A percentile compares a stretch with the other conserved stretches of the same genome.
Conservation (phyloP, 179 eudicot species). For the Pouteria campechiana region DNA sequence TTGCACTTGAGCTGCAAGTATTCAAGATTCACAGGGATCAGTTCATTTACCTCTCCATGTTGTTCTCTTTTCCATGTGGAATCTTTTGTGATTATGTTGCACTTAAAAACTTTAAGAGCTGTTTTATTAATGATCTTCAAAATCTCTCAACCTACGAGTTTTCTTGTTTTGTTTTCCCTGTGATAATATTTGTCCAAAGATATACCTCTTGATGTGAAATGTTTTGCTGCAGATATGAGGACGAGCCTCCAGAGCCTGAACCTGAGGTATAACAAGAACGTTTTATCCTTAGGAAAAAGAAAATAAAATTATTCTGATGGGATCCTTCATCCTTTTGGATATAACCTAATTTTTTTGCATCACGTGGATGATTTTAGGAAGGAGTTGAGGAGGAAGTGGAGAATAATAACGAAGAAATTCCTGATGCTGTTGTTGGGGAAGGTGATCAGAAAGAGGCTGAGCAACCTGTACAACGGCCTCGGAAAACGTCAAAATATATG, state of each 20-base stretch:
- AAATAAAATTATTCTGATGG: neutral
- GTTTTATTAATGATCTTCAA: too few relatives aligned
- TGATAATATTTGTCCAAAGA: too few relatives aligned
- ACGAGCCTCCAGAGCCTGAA: slow-evolving; percentile 90
- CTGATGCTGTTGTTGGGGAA: slow-evolving; percentile 51
- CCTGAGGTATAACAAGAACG: slow-evolving; percentile 40
- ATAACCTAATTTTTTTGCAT: neutral
- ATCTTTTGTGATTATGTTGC: too few relatives aligned
- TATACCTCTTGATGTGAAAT: too few relatives aligned
- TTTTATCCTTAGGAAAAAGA: neutral
- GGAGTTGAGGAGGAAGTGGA: slow-evolving; percentile 65
- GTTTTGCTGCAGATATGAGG: slow-evolving; percentile 74
- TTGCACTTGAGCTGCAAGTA: too few relatives aligned
- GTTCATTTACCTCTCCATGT: too few relatives aligned
- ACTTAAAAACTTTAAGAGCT: too few relatives aligned
- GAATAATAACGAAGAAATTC: slow-evolving; percentile 43
- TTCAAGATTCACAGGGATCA: too few relatives aligned
- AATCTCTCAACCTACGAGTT: too few relatives aligned
- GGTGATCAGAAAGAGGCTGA: slow-evolving; percentile 48
- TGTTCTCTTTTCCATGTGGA: too few relatives aligned
- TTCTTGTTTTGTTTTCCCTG: too few relatives aligned
- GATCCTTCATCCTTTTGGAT: neutral
- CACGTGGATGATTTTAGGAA: slow-evolving; percentile 27
- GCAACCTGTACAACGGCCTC: slow-evolving; percentile 40
- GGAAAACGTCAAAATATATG: slow-evolving; percentile 90